Conservation (phyloP, 2,329 filamentous ascomycete genomes). For the Pseudonectria foliicola region DNA sequence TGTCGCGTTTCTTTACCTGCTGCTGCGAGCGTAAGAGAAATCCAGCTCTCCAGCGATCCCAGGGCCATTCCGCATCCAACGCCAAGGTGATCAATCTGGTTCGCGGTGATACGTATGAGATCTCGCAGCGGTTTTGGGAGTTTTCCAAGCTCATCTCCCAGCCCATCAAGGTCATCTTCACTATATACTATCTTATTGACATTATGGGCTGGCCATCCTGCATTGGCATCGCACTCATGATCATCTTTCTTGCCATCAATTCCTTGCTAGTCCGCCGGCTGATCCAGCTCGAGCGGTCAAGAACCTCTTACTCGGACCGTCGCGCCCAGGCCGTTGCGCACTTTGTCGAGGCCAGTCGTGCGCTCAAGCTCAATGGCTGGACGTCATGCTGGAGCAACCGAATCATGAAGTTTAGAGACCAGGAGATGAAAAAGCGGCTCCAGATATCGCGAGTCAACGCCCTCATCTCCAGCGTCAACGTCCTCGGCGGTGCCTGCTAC, state of each 20-base stretch:
- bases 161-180: constrained; percentile 69
- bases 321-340: constrained; percentile 77
- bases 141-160: constrained; percentile 68
- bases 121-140: constrained; percentile 83
- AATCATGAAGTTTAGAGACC: constrained; percentile 28
- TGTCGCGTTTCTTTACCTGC: constrained; percentile 10
- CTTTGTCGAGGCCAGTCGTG: constrained; percentile 79
- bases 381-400: constrained; percentile 29
- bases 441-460: constrained; percentile 29
- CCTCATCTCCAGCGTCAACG: constrained; percentile 61
- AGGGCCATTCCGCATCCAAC: constrained; percentile 61
- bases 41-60: neutral
- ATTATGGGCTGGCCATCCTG: constrained; percentile 76
- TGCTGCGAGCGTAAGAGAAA: constrained; percentile 16
- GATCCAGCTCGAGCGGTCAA: constrained; percentile 60
- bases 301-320: constrained; percentile 67
- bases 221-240: constrained; percentile 62
- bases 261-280: constrained; percentile 58
- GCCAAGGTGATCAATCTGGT: constrained; percentile 88
- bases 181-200: constrained; percentile 54
- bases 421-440: constrained; percentile 31
- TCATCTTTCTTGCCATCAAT: constrained; percentile 64
- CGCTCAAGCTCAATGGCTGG: constrained; percentile 41
- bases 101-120: constrained; percentile 73
- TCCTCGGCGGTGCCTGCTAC: constrained; percentile 65